phyloP scores from a whole-genome alignment of 176 grass and related monocot genomes.

The Thalia dealbata region DNA sequence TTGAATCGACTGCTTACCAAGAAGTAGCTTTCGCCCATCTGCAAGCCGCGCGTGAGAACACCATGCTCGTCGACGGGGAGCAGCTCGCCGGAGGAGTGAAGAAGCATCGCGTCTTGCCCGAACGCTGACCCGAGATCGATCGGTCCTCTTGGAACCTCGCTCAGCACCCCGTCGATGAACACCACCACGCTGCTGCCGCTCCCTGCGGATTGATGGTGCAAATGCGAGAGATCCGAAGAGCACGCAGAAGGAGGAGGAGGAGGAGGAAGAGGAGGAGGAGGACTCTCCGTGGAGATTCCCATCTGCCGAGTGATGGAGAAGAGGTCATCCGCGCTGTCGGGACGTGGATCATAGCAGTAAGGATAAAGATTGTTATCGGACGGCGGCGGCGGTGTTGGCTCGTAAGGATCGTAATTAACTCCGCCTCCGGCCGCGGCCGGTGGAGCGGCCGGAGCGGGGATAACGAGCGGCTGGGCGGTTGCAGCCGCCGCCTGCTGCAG shows the following conservation, averaged over 20 bases:
- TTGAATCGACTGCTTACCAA: conserved; percentile 25
- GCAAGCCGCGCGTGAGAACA: conserved; percentile 39
- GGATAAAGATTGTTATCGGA: too few relatives aligned
- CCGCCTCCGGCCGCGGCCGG: too few relatives aligned
- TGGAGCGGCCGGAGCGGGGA: too few relatives aligned
- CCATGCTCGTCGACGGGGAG: conserved; percentile 40
- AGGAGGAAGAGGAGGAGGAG: not conserved
- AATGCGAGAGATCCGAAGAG: conserved; percentile 17
- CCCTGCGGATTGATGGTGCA: conserved; percentile 21
- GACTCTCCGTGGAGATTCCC: not conserved
- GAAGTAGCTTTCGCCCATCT: conserved; percentile 50
- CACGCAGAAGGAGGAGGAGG: not conserved
- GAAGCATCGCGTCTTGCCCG: conserved; percentile 28
- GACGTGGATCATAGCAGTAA: too few relatives aligned
- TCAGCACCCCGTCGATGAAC: conserved; percentile 42
- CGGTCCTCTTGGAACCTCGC: conserved; percentile 29
- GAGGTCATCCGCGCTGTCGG: conserved; percentile 60
- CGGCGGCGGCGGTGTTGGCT: not conserved
- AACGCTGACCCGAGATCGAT: conserved; percentile 32
- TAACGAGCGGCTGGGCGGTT: too few relatives aligned
- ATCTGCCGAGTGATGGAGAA: conserved; percentile 5
- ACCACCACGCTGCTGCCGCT: conserved; percentile 2
- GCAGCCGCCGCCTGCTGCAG: conserved; percentile 53
- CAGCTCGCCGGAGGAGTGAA: conserved; percentile 48
- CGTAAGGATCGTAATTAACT: too few relatives aligned